phyloP scores from a whole-genome alignment of 805 yeast genomes.

The Schwanniomyces polymorphus region DNA sequence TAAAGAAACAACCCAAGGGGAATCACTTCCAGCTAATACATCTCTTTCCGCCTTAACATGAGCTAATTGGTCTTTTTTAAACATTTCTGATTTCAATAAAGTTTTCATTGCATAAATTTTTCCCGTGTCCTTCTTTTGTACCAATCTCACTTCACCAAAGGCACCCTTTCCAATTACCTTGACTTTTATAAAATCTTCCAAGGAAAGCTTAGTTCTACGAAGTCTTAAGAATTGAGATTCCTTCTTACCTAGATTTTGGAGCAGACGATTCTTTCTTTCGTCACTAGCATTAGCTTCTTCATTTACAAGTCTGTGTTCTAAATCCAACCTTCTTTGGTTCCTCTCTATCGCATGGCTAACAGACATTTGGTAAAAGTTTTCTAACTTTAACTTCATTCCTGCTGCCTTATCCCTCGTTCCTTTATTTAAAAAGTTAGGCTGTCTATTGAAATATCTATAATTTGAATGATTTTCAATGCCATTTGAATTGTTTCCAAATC shows the following conservation, averaged over 20 bases:
- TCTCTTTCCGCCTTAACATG: constrained; percentile 96
- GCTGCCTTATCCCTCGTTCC: constrained; percentile 80
- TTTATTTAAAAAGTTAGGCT: constrained; percentile 76
- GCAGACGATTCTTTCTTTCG: constrained; percentile 81
- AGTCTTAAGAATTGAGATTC: constrained; percentile 85
- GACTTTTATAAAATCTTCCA: constrained; percentile 85
- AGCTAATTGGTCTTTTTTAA: constrained; percentile 89
- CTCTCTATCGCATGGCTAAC: constrained; percentile 93
- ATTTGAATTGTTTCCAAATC: neutral
- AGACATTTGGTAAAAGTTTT: constrained; percentile 81
- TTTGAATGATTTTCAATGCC: constrained; percentile 27
- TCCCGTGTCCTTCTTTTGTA: constrained; percentile 90
- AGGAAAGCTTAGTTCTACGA: constrained; percentile 76
- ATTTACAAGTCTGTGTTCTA: constrained; percentile 68
- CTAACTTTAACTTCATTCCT: constrained; percentile 76
- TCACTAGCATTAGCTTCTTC: constrained; percentile 71
- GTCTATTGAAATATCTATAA: constrained; percentile 75
- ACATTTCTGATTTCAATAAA: constrained; percentile 86
- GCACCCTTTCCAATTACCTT: constrained; percentile 97
- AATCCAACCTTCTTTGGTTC: constrained; percentile 84
- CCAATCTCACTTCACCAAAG: constrained; percentile 94
- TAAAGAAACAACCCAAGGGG: constrained; percentile 85
- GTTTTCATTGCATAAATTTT: constrained; percentile 95
- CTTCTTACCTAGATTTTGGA: constrained; percentile 79
- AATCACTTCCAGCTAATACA: constrained; percentile 85